Evolutionary conservation across 169 alveolate genomes (phyloP).

Genomic region (Condylostoma magnum): DNA sequence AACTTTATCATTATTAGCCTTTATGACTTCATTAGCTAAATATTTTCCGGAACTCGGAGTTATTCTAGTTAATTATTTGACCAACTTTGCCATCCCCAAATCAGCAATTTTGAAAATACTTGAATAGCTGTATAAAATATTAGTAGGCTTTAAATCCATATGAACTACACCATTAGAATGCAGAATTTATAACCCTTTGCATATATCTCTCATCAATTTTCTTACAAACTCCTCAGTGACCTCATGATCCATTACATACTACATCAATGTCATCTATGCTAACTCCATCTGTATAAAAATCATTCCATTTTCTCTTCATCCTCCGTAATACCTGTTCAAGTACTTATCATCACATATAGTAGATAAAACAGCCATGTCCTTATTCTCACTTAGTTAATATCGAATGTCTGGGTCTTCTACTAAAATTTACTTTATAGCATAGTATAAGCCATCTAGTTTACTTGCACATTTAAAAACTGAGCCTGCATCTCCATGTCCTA

Average conservation of each 20-base stretch:
- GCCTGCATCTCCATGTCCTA: slow-evolving; percentile 1
- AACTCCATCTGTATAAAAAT: background rate
- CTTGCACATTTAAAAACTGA: background rate
- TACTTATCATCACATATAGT: background rate
- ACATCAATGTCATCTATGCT: background rate
- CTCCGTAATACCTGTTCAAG: background rate
- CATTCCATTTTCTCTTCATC: background rate
- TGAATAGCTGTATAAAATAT: background rate
- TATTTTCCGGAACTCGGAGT: slow-evolving; percentile 5
- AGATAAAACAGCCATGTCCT: background rate
- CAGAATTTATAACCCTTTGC: background rate
- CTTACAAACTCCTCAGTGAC: background rate
- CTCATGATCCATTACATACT: background rate
- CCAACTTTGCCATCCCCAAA: background rate
- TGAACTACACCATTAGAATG: background rate
- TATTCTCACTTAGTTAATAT: background rate
- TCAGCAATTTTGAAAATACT: background rate
- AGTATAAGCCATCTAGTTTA: background rate
- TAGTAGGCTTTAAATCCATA: slow-evolving; percentile 15
- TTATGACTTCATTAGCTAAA: slow-evolving; percentile 2
- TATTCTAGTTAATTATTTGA: background rate
- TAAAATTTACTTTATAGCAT: background rate
- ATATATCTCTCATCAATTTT: slow-evolving; percentile 6
- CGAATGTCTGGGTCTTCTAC: background rate
- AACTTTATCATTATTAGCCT: background rate